phyloP scores from a whole-genome alignment of 2,329 filamentous ascomycete species.

The Venturia pyrina region DNA sequence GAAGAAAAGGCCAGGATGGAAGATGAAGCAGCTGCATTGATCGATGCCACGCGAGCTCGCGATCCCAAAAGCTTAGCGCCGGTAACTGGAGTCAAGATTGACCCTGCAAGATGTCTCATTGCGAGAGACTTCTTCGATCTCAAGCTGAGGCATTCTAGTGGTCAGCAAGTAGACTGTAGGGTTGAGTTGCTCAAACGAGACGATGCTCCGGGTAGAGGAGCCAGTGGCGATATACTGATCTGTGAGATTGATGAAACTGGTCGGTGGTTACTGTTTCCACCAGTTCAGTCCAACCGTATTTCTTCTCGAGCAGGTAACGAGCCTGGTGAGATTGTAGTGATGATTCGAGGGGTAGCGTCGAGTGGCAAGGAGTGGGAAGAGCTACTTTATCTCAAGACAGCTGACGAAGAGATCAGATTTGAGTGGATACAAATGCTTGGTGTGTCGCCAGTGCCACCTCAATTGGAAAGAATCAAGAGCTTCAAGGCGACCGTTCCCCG shows the following conservation, averaged over 20 bases:
- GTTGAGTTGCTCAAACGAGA: conserved; percentile 82
- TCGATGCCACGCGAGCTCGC: conserved; percentile 70
- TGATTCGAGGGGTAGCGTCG: conserved; percentile 66
- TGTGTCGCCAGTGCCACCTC: conserved; percentile 51
- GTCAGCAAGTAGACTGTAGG: conserved; percentile 80
- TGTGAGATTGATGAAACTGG: conserved; percentile 74
- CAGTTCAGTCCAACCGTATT: conserved; percentile 60
- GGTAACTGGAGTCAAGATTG: conserved; percentile 59
- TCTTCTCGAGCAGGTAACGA: conserved; percentile 70
- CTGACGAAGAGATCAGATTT: conserved; percentile 63
- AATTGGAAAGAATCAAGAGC: conserved; percentile 42
- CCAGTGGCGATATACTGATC: conserved; percentile 77
- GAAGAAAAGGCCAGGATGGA: conserved; percentile 64
- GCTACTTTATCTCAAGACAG: conserved; percentile 64
- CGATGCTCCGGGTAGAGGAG: conserved; percentile 54
- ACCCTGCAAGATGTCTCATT: conserved; percentile 70
- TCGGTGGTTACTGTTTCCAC: conserved; percentile 85
- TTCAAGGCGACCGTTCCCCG: conserved; percentile 35
- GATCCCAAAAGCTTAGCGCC: conserved; percentile 69
- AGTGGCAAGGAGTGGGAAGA: conserved; percentile 67
- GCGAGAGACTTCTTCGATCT: conserved; percentile 87
- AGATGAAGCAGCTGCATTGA: conserved; percentile 77
- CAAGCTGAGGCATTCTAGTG: conserved; percentile 76
- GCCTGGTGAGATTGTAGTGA: conserved; percentile 68
- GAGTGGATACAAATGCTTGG: conserved; percentile 89